Base-by-base conservation (phyloP, 1,284 basidiomycete species). In the Irpex sp. region DNA sequence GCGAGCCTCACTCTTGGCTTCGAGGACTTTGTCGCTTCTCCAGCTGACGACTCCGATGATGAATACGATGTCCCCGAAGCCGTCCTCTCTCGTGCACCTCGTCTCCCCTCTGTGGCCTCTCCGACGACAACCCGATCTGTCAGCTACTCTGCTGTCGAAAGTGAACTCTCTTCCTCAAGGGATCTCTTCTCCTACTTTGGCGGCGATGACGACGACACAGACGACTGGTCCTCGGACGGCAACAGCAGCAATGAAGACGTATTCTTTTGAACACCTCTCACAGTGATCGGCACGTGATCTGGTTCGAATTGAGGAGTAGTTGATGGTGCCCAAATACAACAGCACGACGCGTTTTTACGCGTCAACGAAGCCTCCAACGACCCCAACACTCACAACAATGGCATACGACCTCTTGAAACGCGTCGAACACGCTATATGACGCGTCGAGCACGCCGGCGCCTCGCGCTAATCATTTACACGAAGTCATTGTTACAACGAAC, bases 91-190 rank as follows among this genome's bases (percentile, higher is more conserved):
- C 69, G 33, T 62, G 65, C 33, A 58, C 59, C 58, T 54, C 67
- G 37, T 56, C 59, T 58, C 23, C 63, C 45, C 60, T 61, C 57
- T 48, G 57, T 64, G n/a, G 47, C 45, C 35, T 58, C 16, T 58
- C 64, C 49, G 54, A 48, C 39, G 65, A 56, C 62, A 61, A 58
- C 58, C 33, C 64, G 69, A 48, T 67, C 66, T 4, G 61, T 66
- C 45, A 71, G 70, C 63, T 71, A 71, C 58, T 71, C 71, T 9
- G 62, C 62, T 42, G 66, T 70, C 42, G 71, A 71, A 65, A 65
- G 64, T 62, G 64, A 67, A 58, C 45, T 70, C 35, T 65, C 71
- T 42, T 54, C 33, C 12, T 45, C 37, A 48, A 45, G 47, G 18
- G 58, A 60, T n/a, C 66, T 62, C 19, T 69, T 68, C 37, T 65